These are phyloP conservation scores for Alternaria arbusti DNA, from an alignment of 2,329 filamentous ascomycete species.

Conservation along the genomic window DNA sequence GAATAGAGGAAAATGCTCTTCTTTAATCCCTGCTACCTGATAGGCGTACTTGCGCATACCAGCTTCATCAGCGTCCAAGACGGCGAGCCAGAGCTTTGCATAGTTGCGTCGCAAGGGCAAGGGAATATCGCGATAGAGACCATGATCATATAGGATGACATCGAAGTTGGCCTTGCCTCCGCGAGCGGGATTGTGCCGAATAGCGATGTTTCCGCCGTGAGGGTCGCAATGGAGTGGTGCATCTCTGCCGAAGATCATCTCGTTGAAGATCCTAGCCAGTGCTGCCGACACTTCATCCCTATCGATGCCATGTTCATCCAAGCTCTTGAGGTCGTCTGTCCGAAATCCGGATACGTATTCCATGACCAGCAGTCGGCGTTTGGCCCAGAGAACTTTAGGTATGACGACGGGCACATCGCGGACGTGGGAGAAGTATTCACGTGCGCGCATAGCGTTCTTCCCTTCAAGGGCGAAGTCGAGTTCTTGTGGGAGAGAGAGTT, in stretches of 20 bases:
- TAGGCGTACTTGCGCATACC: constrained; percentile 87
- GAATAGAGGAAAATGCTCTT: constrained; percentile 92
- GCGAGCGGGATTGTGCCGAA: constrained; percentile 73
- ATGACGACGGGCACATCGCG: constrained; percentile 83
- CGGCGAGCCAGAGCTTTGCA: constrained; percentile 95
- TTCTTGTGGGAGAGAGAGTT: constrained; percentile 86
- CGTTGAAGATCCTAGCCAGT: constrained; percentile 92
- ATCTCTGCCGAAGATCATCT: constrained; percentile 95
- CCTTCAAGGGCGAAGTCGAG: constrained; percentile 89
- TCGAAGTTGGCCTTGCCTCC: constrained; percentile 79
- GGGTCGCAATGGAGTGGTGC: constrained; percentile 96
- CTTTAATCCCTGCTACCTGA: constrained; percentile 86
- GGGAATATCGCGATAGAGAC: constrained; percentile 92
- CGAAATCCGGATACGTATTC: constrained; percentile 86
- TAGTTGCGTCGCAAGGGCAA: constrained; percentile 79
- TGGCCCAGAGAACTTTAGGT: constrained; percentile 87
- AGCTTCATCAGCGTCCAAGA: constrained; percentile 85
- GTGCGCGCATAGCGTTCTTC: constrained; percentile 78
- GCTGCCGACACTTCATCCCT: constrained; percentile 94
- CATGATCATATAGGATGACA: constrained; percentile 95
- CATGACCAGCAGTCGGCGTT: constrained; percentile 91
- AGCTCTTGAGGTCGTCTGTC: constrained; percentile 85
- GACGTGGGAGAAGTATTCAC: constrained; percentile 78
- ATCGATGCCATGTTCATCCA: constrained; percentile 86
- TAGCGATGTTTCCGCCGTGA: constrained; percentile 93